Percentiles rank a stretch among this genome's conserved stretches.
phyloP scores from a whole-genome alignment of 2,329 filamentous ascomycete genomes.

The Ramularia collo-cygni region DNA sequence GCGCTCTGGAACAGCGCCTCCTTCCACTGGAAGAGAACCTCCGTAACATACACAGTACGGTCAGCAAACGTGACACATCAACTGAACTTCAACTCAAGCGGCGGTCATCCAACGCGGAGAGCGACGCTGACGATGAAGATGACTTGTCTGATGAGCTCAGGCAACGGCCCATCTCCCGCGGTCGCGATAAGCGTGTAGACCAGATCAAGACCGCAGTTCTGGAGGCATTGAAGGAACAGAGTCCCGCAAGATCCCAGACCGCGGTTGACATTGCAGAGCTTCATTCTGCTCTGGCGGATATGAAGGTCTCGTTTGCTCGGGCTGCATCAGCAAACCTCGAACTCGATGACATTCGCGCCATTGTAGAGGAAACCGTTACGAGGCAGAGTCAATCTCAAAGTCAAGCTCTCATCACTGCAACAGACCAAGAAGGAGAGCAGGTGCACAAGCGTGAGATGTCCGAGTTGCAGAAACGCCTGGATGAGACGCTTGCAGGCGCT shows the following conservation, averaged over 20 bases:
- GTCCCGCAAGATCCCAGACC: constrained; percentile 19
- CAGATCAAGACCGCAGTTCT: constrained; percentile 59
- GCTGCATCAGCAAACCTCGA: constrained; percentile 40
- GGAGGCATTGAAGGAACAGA: constrained; percentile 52
- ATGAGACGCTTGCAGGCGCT: constrained; percentile 29
- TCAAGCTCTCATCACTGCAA: constrained; percentile 23
- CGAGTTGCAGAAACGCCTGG: constrained; percentile 27
- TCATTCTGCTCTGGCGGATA: constrained; percentile 41
- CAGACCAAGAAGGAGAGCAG: constrained; percentile 21
- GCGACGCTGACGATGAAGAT: constrained; percentile 88
- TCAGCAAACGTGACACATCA: constrained; percentile 51
- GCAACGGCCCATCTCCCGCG: constrained; percentile 67
- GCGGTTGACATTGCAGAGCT: constrained; percentile 33
- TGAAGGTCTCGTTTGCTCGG: constrained; percentile 43
- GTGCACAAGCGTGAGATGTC: constrained; percentile 23
- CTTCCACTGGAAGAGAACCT: constrained; percentile 76
- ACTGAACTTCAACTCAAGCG: constrained; percentile 39
- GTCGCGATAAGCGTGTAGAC: constrained; percentile 70
- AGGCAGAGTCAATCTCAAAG: constrained; percentile 25
- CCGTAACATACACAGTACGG: constrained; percentile 56
- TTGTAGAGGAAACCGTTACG: constrained; percentile 31
- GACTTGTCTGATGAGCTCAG: constrained; percentile 54
- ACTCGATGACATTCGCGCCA: constrained; percentile 36
- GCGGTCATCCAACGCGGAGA: constrained; percentile 54
- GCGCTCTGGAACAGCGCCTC: constrained; percentile 67